Evolutionary conservation across 2,329 filamentous ascomycete genomes (phyloP).

Genomic region (Thelonectria olida): DNA sequence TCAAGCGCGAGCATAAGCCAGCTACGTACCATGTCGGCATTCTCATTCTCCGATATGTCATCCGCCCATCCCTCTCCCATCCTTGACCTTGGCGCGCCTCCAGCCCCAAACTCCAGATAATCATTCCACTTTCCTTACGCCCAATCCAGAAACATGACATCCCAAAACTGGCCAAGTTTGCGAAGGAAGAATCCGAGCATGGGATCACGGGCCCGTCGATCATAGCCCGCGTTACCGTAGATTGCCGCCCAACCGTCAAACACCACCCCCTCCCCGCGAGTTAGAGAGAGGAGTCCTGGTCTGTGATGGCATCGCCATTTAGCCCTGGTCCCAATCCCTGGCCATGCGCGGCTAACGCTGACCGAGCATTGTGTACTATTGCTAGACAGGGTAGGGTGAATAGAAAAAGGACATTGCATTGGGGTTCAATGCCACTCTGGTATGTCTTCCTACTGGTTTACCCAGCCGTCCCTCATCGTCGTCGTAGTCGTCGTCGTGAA

Average conservation of each 20-base stretch:
- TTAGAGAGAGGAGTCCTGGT: too few species aligned
- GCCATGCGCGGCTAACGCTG: constrained; percentile 5
- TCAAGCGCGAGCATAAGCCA: too few species aligned
- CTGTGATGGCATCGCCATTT: background rate
- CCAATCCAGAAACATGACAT: background rate
- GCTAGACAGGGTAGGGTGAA: background rate
- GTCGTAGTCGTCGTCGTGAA: background rate
- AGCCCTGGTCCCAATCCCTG: background rate
- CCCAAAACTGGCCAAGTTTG: background rate
- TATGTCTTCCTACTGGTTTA: background rate
- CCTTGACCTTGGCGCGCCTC: background rate
- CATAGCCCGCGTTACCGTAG: background rate
- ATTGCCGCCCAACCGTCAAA: background rate
- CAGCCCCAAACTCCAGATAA: background rate
- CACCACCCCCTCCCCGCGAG: background rate
- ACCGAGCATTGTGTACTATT: background rate
- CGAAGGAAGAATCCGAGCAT: background rate
- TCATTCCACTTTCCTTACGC: background rate
- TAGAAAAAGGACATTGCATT: background rate
- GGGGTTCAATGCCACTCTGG: constrained; percentile 1
- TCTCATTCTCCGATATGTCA: background rate
- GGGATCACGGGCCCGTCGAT: background rate
- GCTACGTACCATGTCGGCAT: too few species aligned
- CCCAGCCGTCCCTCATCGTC: background rate
- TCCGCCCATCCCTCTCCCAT: background rate